phyloP scores from a whole-genome alignment of 108 stramenopile species.

The Bacterosira constricta region DNA sequence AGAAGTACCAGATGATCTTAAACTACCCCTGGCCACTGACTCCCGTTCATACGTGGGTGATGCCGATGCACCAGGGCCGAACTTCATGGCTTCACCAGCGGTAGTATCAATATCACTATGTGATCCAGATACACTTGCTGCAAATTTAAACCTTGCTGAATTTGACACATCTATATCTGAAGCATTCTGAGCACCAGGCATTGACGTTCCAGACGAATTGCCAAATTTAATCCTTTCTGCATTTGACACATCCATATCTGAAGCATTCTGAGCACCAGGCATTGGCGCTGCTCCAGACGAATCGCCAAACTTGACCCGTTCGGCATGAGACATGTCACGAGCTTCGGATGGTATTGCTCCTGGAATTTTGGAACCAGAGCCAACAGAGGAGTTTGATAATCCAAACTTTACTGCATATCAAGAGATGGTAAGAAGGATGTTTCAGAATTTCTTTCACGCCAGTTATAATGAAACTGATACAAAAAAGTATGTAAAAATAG shows the following conservation, averaged over 20 bases:
- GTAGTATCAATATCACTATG: not conserved
- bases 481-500: not conserved
- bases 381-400: not conserved
- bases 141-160: slow-evolving; percentile 9
- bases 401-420: not conserved
- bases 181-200: slow-evolving; percentile 14
- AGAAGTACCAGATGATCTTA: too few relatives aligned
- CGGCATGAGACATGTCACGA: not conserved
- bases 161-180: not conserved
- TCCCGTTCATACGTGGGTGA: not conserved
- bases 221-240: slow-evolving; percentile 23
- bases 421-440: too few relatives aligned
- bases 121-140: not conserved
- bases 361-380: not conserved
- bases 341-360: not conserved
- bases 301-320: not conserved
- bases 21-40: too few relatives aligned
- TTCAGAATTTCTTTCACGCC: too few relatives aligned
- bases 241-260: not conserved
- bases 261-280: not conserved
- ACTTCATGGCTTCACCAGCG: not conserved
- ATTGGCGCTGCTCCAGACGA: not conserved
- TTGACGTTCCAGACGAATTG: not conserved
- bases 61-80: not conserved
- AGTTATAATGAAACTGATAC: too few relatives aligned